Percentiles rank a stretch among this genome's conserved stretches.
These are phyloP conservation scores for Colletotrichum melonis DNA, from an alignment of 2,329 filamentous ascomycete genomes.

Conservation along the genomic window DNA sequence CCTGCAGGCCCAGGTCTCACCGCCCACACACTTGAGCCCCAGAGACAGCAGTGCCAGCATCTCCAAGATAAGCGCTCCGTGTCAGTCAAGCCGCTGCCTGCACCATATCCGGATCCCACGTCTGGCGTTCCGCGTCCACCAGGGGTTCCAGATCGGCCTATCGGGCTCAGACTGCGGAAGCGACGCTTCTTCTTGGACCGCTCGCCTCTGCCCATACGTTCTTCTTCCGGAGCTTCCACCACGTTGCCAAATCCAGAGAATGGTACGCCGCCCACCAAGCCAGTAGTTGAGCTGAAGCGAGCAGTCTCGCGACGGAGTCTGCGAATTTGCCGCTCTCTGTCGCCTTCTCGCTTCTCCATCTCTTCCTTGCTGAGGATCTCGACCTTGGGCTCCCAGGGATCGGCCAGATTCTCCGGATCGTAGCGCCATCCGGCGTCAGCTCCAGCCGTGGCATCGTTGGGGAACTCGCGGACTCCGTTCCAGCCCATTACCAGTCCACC, in stretches of 20 bases:
- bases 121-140: conserved; percentile 85
- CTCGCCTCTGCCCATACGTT: conserved; percentile 91
- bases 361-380: conserved; percentile 91
- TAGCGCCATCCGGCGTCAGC: conserved; percentile 92
- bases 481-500: conserved; percentile 84
- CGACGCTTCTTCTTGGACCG: conserved; percentile 94
- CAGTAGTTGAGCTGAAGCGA: conserved; percentile 86
- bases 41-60: conserved; percentile 87
- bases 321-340: conserved; percentile 90
- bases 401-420: conserved; percentile 88
- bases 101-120: conserved; percentile 74
- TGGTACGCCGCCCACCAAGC: conserved; percentile 82
- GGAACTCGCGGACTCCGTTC: conserved; percentile 74
- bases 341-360: conserved; percentile 95
- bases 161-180: conserved; percentile 88
- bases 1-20: conserved; percentile 91
- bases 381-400: conserved; percentile 86
- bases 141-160: conserved; percentile 74
- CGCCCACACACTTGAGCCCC: conserved; percentile 93
- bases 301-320: conserved; percentile 91
- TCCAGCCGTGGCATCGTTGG: conserved; percentile 89
- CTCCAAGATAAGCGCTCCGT: conserved; percentile 86
- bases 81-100: conserved; percentile 76
- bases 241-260: conserved; percentile 63
- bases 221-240: conserved; percentile 68